phyloP scores from a whole-genome alignment of 257 asterid species.

The Jasminum sambac region DNA sequence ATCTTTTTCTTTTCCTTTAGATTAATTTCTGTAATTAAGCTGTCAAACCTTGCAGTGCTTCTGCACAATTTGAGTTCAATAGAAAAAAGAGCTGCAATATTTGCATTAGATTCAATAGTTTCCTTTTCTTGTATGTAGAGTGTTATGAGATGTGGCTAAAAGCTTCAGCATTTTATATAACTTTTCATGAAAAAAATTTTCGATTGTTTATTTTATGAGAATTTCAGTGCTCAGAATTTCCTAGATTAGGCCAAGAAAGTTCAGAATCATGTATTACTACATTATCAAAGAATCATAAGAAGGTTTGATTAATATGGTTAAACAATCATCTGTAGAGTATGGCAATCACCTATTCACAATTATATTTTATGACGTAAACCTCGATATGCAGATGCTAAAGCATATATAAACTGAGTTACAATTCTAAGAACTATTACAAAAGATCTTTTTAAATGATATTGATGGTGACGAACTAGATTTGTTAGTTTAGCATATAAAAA shows the following conservation, averaged over 20 bases:
- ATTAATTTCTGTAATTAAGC: too few relatives aligned
- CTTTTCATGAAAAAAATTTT: background rate
- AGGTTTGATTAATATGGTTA: background rate
- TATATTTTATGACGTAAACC: background rate
- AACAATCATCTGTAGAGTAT: background rate
- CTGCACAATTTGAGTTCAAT: too few relatives aligned
- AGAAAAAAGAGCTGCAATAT: too few relatives aligned
- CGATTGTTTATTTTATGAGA: background rate
- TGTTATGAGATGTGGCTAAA: too few relatives aligned
- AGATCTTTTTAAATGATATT: background rate
- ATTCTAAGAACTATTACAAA: background rate
- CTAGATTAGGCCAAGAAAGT: background rate
- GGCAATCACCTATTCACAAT: background rate
- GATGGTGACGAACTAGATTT: background rate
- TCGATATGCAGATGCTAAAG: background rate
- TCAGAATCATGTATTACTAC: background rate
- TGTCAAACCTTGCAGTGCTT: too few relatives aligned
- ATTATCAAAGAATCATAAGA: background rate
- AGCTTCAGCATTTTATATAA: background rate
- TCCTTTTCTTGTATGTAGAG: too few relatives aligned
- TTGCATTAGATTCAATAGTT: too few relatives aligned
- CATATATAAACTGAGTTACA: background rate
- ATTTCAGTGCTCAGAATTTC: background rate
- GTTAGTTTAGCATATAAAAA: background rate
- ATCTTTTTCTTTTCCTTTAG: too few relatives aligned